Conservation (phyloP, 441 rosid species). For the Viola pubescens region DNA sequence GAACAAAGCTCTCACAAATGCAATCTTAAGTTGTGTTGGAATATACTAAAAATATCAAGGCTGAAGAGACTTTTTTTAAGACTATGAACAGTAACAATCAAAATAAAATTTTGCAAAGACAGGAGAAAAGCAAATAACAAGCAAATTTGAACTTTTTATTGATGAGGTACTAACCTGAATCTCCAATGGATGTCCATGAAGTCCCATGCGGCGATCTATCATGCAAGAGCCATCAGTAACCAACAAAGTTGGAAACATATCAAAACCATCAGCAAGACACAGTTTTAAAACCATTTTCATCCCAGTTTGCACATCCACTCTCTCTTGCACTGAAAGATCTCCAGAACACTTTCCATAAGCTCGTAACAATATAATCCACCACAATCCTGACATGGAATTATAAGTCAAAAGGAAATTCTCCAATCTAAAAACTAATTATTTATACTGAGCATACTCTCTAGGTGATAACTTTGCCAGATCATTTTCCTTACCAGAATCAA, state of each 20-base stretch:
- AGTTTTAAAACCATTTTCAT: conserved; percentile 73
- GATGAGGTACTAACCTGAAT: conserved; percentile 51
- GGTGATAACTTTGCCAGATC: not conserved
- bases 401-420: conserved; percentile 4
- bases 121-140: too few relatives aligned
- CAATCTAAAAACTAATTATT: conserved; percentile 3
- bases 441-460: too few relatives aligned
- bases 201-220: conserved; percentile 91
- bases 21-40: too few relatives aligned
- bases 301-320: conserved; percentile 90
- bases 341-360: conserved; percentile 80
- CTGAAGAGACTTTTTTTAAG: too few relatives aligned
- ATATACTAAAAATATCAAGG: too few relatives aligned
- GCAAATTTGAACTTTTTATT: too few relatives aligned
- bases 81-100: too few relatives aligned
- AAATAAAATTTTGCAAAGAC: too few relatives aligned
- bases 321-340: conserved; percentile 70
- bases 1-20: too few relatives aligned
- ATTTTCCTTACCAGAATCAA: conserved; percentile 62
- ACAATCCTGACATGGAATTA: conserved; percentile 44
- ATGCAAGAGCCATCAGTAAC: conserved; percentile 92
- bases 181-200: conserved; percentile 89
- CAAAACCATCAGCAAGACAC: conserved; percentile 84
- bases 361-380: conserved; percentile 85
- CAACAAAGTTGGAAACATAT: conserved; percentile 79